These are phyloP conservation scores for Dichotomopilus funicola DNA, from an alignment of 2,329 filamentous ascomycete species.

Conservation along the genomic window DNA sequence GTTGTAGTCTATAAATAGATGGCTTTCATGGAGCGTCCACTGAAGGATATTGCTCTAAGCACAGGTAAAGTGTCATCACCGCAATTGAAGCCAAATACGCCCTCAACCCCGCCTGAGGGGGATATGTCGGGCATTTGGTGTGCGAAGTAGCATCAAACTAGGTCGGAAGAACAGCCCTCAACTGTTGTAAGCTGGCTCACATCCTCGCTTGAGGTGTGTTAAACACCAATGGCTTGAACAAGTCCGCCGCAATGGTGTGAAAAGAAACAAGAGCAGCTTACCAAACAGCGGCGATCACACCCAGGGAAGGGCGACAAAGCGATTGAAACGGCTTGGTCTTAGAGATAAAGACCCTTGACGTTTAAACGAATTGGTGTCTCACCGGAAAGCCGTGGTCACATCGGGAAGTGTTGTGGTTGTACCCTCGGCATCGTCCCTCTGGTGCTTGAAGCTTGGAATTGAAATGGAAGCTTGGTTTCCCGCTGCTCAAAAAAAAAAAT, in stretches of 20 bases:
- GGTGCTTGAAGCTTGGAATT: conserved; percentile 6
- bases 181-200: too few species aligned
- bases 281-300: conserved; percentile 12
- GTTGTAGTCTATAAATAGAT: conserved; percentile 81
- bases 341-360: too few species aligned
- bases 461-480: not conserved
- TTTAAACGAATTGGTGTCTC: not conserved
- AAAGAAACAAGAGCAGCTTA: conserved; percentile 13
- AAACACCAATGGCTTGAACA: too few species aligned
- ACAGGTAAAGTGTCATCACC: conserved; percentile 55
- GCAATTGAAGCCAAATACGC: conserved; percentile 28
- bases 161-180: too few species aligned
- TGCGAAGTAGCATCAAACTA: too few species aligned
- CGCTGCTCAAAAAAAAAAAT: conserved; percentile 9
- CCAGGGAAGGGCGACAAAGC: conserved; percentile 6
- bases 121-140: too few species aligned
- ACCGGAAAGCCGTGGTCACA: conserved; percentile 9
- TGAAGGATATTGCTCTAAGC: conserved; percentile 53
- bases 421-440: conserved; percentile 5
- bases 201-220: too few species aligned
- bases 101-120: too few species aligned
- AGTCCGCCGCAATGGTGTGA: too few species aligned
- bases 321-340: conserved; percentile 15
- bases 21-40: conserved; percentile 56
- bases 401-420: conserved; percentile 3